Evolutionary conservation across 805 yeast genomes (phyloP).

Genomic region (Yarrowia divulgata): DNA sequence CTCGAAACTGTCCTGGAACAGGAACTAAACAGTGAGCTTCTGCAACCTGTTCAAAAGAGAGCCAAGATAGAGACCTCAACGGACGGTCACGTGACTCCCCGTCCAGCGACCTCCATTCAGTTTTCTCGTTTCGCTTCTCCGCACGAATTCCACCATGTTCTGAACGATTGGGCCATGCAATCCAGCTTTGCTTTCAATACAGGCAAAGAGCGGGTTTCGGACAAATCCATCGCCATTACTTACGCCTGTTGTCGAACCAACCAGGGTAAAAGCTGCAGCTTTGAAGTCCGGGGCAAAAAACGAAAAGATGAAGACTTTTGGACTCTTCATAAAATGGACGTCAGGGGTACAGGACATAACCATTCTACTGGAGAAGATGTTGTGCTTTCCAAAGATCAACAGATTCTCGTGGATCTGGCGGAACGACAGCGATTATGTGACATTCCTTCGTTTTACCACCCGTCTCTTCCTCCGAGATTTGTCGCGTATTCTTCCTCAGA

Average conservation of each 20-base stretch:
- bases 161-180: slow-evolving; percentile 23
- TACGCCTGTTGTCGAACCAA: slow-evolving; percentile 12
- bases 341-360: slow-evolving; percentile 8
- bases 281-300: slow-evolving; percentile 4
- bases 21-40: neutral
- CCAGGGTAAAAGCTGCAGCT: neutral
- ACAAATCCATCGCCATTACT: neutral
- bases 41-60: neutral
- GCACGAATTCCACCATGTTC: slow-evolving; percentile 17
- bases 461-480: slow-evolving; percentile 1
- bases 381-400: neutral
- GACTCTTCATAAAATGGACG: slow-evolving; percentile 15
- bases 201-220: slow-evolving; percentile 4
- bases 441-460: slow-evolving; percentile 20
- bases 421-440: slow-evolving; percentile 14
- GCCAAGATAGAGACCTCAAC: too few relatives aligned
- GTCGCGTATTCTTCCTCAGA: slow-evolving; percentile 16
- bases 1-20: neutral
- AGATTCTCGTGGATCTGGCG: neutral
- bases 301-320: slow-evolving; percentile 32
- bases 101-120: neutral
- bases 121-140: slow-evolving; percentile 7
- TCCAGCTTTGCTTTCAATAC: neutral
- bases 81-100: too few relatives aligned
- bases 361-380: neutral